Evolutionary conservation across 805 yeast genomes (phyloP).

Genomic region (Maudiozyma pseudohumilis): DNA sequence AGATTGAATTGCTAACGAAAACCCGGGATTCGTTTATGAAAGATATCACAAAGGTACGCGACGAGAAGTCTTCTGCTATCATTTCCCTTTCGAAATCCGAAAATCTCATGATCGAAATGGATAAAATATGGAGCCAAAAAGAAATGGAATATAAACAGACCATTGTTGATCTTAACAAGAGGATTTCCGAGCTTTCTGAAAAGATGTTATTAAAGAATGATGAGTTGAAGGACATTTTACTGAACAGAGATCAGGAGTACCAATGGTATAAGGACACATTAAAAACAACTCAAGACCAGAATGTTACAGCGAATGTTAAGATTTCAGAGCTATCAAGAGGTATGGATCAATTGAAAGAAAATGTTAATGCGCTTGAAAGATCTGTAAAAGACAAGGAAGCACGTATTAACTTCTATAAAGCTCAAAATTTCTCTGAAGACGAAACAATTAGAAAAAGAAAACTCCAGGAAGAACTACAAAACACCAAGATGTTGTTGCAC

Average conservation of each 20-base stretch:
- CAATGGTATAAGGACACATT: conserved; percentile 52
- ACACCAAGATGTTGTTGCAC: conserved; percentile 44
- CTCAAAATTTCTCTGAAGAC: conserved; percentile 6
- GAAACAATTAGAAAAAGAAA: conserved; percentile 17
- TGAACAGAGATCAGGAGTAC: conserved; percentile 38
- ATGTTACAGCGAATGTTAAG: conserved; percentile 18
- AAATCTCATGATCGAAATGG: conserved; percentile 51
- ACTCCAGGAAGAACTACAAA: conserved; percentile 35
- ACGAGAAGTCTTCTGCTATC: conserved; percentile 51
- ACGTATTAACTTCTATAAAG: conserved; percentile 22
- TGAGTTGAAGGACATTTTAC: conserved; percentile 34
- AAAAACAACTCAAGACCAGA: not conserved
- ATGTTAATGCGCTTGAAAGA: conserved; percentile 14
- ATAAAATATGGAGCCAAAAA: conserved; percentile 39
- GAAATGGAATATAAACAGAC: conserved; percentile 41
- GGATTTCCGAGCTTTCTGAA: conserved; percentile 24
- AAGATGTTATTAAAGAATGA: conserved; percentile 1
- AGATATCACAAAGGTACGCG: conserved; percentile 43
- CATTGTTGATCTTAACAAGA: conserved; percentile 37
- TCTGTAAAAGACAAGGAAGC: conserved; percentile 19
- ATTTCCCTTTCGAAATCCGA: conserved; percentile 52
- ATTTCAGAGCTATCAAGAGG: conserved; percentile 10
- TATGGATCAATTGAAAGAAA: conserved; percentile 7
- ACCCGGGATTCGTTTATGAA: conserved; percentile 40
- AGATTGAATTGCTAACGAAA: conserved; percentile 41